phyloP scores from a whole-genome alignment of 2,329 filamentous ascomycete genomes.

The Keithomyces neogunnii region DNA sequence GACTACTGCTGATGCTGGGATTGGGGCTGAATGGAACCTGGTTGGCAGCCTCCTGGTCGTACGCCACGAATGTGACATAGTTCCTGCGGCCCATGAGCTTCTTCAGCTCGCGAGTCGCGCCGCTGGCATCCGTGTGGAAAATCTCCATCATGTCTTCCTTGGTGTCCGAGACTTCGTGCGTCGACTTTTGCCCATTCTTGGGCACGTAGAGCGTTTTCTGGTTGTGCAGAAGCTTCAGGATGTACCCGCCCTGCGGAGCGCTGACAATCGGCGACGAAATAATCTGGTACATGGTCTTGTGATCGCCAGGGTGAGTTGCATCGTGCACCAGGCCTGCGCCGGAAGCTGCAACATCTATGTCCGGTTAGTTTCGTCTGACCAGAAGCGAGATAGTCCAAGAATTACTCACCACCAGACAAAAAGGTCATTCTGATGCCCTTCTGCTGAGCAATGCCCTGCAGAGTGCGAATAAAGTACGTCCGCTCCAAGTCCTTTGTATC shows the following conservation, averaged over 20 bases:
- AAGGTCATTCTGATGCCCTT: constrained; percentile 97
- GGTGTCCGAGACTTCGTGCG: constrained; percentile 72
- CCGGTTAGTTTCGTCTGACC: background rate
- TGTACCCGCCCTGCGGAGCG: constrained; percentile 73
- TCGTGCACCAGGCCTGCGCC: constrained; percentile 93
- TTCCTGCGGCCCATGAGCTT: constrained; percentile 90
- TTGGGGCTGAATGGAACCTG: constrained; percentile 30
- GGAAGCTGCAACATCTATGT: constrained; percentile 70
- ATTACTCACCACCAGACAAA: constrained; percentile 66
- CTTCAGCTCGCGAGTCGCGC: constrained; percentile 73
- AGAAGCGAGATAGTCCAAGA: background rate
- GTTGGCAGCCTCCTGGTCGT: constrained; percentile 65
- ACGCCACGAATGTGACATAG: constrained; percentile 88
- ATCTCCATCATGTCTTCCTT: constrained; percentile 99
- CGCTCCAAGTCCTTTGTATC: constrained; percentile 95
- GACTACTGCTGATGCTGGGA: constrained; percentile 25
- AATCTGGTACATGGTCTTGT: constrained; percentile 99
- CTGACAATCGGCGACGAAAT: constrained; percentile 91
- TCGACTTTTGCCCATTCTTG: constrained; percentile 71
- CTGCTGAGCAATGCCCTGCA: constrained; percentile 91
- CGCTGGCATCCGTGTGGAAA: constrained; percentile 87
- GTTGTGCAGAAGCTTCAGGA: constrained; percentile 91
- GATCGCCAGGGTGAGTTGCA: constrained; percentile 79
- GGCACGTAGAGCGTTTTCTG: constrained; percentile 90
- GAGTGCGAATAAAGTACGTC: constrained; percentile 90